Conservation (phyloP, 306 rosid species). For the Trichosanthes cucumerina region DNA sequence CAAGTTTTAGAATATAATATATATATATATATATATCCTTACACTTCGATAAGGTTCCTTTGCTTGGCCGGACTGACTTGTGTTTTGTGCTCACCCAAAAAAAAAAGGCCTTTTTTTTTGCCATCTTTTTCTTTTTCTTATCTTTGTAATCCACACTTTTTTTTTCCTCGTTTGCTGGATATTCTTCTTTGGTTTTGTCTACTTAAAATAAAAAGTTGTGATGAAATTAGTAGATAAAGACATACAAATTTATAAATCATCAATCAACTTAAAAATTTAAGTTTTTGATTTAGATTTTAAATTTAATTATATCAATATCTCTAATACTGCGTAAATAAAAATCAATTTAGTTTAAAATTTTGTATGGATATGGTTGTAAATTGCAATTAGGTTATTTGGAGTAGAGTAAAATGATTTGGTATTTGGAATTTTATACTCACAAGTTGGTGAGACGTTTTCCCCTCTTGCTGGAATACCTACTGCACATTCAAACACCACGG, state of each 20-base stretch:
- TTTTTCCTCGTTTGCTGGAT: not conserved
- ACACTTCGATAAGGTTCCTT: constrained; percentile 1
- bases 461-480: constrained; percentile 1
- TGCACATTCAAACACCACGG: not conserved
- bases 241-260: too few species aligned
- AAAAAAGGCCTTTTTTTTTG: not conserved
- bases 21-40: not conserved
- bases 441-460: not conserved
- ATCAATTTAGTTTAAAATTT: too few species aligned
- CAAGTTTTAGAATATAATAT: not conserved
- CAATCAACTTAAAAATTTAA: too few species aligned
- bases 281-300: too few species aligned
- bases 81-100: not conserved
- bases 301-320: too few species aligned
- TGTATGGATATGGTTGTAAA: too few species aligned
- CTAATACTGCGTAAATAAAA: too few species aligned
- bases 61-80: not conserved
- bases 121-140: not conserved
- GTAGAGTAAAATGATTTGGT: not conserved
- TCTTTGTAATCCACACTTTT: not conserved
- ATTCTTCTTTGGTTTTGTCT: not conserved
- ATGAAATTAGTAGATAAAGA: not conserved
- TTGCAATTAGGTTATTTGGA: not conserved
- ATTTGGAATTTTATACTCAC: not conserved
- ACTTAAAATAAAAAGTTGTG: not conserved